Conservation (phyloP, 1,139 yeast genomes). For the Geotrichum histeridarum region DNA sequence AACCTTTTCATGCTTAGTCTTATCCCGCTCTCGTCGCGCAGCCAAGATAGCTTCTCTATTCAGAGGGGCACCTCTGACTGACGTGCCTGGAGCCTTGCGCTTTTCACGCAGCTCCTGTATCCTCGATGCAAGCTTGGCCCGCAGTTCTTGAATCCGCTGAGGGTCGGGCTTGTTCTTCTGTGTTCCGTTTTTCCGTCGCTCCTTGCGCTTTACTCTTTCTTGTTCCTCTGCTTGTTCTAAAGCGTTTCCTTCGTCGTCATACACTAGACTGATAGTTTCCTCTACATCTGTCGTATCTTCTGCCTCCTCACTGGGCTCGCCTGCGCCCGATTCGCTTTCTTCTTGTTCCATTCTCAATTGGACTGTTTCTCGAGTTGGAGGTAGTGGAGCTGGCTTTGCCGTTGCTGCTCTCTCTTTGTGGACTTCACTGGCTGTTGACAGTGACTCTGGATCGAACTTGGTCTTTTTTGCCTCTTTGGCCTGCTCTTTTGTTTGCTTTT, state of each 20-base stretch:
- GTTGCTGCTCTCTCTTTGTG: constrained; percentile 36
- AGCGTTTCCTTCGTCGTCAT: constrained; percentile 59
- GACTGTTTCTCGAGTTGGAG: constrained; percentile 18
- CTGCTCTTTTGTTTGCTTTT: constrained; percentile 62
- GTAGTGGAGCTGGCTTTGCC: constrained; percentile 17
- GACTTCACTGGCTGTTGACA: constrained; percentile 64
- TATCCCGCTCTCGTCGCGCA: constrained; percentile 37
- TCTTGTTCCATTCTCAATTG: constrained; percentile 3
- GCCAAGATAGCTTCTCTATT: constrained; percentile 43
- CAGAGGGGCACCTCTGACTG: constrained; percentile 72
- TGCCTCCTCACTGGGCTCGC: constrained; percentile 23
- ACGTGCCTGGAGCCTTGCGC: constrained; percentile 89
- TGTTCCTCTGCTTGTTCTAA: constrained; percentile 9
- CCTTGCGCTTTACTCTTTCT: not conserved
- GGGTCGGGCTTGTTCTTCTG: constrained; percentile 42
- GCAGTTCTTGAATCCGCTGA: constrained; percentile 52
- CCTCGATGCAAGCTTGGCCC: constrained; percentile 66
- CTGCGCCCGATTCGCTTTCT: constrained; percentile 13
- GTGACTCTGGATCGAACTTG: constrained; percentile 68
- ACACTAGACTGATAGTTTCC: constrained; percentile 49
- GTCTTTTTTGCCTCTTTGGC: constrained; percentile 55
- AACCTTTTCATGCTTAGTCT: constrained; percentile 38
- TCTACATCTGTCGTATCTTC: constrained; percentile 24
- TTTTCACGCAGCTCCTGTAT: constrained; percentile 66
- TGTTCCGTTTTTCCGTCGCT: constrained; percentile 3